These are phyloP conservation scores for Gnetum montanum DNA, from an alignment of 75 land plant genomes.

Conservation along the genomic window DNA sequence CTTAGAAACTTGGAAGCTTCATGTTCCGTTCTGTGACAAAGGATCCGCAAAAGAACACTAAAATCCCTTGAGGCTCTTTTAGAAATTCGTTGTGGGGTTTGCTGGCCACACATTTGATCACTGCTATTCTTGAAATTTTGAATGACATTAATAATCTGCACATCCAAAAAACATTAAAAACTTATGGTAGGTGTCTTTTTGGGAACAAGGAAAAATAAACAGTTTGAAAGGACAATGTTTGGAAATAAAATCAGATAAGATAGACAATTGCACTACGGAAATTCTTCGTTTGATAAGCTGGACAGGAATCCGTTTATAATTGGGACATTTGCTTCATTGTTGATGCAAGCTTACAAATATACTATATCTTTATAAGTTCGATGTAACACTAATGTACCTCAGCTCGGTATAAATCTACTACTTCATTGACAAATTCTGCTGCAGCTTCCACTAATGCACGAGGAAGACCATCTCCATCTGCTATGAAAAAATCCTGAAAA, in stretches of 20 bases:
- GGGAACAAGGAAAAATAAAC: not conserved
- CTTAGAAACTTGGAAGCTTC: conserved; percentile 30
- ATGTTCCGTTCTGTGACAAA: conserved; percentile 23
- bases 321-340: not conserved
- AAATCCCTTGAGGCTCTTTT: conserved; percentile 11
- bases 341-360: not conserved
- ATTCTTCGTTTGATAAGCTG: not conserved
- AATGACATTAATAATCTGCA: not conserved
- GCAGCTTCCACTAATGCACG: conserved; percentile 27
- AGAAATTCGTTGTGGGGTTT: not conserved
- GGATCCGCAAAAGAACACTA: conserved; percentile 21
- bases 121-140: not conserved
- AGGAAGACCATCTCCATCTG: conserved; percentile 34
- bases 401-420: conserved; percentile 20
- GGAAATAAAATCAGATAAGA: too few relatives aligned
- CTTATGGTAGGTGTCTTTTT: not conserved
- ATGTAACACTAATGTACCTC: too few relatives aligned
- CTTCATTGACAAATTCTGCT: conserved; percentile 21
- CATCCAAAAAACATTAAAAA: not conserved
- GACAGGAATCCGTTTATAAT: not conserved
- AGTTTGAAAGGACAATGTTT: not conserved
- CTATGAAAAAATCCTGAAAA: conserved; percentile 29
- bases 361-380: too few relatives aligned
- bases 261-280: not conserved
- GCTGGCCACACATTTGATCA: not conserved